Base-by-base conservation (phyloP, 345 rosid genomes). In the Durio zibethinus region DNA sequence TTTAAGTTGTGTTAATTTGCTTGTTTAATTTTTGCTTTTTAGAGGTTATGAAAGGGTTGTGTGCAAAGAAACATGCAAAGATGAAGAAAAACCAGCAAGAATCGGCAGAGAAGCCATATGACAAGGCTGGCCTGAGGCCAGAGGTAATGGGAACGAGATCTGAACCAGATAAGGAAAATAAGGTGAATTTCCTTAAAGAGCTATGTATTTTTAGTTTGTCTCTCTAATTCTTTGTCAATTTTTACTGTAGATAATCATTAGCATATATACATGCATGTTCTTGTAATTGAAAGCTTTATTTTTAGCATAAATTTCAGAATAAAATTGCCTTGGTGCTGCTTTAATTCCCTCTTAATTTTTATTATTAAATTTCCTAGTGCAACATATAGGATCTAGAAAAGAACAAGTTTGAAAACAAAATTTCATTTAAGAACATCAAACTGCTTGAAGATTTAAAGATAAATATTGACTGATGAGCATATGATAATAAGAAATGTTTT, bases 31-130 rank as follows among this genome's bases (percentile, higher is more conserved):
- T 29, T 35, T 70, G 29, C 68, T 21, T 73, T 23, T 27, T 57
- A 95, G 99, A 95, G 87, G 99, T 95, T 66, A 90, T 85, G 93
- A 90, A 89, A 80, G 97, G 93, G 18, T 64, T 93, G 80, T 80
- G 75, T 73, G 94, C 97, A 0, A 92, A 90, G 84, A 92, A 91
- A 75, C 85, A 83, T 71, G 94, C 92, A 5, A 91, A 90, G 85
- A 82, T 81, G 84, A 85, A 68, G 82, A 84, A 75, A 82, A 86
- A 82, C 75, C 77, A 62, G 21, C 77, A 78, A 35, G 85, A 72
- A 61, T 81, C 81, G 12, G 76, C 77, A 2, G 81, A 79, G 21
- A 82, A 76, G 76, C 83, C 73, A 10, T 61, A 33, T 4, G 82
- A 80, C 60, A 79, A 71, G 69, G 75, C 43, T 10, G 65, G 53